A percentile compares a stretch with the other conserved stretches of the same genome.
phyloP scores from a whole-genome alignment of 306 rosid genomes.

The Vigna trinervia region DNA sequence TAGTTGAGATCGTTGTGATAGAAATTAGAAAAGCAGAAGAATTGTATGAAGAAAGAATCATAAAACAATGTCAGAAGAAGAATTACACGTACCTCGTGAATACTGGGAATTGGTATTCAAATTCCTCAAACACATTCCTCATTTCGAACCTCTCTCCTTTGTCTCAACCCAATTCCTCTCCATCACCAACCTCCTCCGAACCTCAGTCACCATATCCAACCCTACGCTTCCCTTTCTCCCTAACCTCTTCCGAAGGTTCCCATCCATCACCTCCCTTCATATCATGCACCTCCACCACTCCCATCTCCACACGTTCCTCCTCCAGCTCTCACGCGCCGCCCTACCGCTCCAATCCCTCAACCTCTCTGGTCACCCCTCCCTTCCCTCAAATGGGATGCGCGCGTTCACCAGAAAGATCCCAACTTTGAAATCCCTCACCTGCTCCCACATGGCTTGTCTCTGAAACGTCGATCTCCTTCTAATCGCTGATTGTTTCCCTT shows the following conservation, averaged over 20 bases:
- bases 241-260: conserved; percentile 55
- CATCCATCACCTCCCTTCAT: conserved; percentile 44
- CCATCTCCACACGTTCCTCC: conserved; percentile 46
- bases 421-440: conserved; percentile 49
- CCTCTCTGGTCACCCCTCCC: conserved; percentile 41
- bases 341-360: conserved; percentile 51
- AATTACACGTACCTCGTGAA: conserved; percentile 40
- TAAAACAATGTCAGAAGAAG: conserved; percentile 4
- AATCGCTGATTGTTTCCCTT: conserved; percentile 55
- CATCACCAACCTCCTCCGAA: conserved; percentile 54
- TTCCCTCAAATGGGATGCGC: conserved; percentile 52
- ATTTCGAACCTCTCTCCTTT: conserved; percentile 54
- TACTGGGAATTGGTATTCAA: conserved; percentile 63
- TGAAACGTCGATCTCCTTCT: conserved; percentile 33
- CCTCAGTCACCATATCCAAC: conserved; percentile 44
- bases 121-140: conserved; percentile 31
- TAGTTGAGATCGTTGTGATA: too few species aligned
- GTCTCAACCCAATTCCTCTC: conserved; percentile 64
- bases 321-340: conserved; percentile 42
- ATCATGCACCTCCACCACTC: conserved; percentile 22
- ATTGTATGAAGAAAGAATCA: too few species aligned
- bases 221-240: conserved; percentile 46
- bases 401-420: conserved; percentile 28
- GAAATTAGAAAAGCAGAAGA: too few species aligned
- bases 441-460: conserved; percentile 44